Base-by-base conservation (phyloP, 805 yeast genomes). In the Cyberlindnera galapagoensis region DNA sequence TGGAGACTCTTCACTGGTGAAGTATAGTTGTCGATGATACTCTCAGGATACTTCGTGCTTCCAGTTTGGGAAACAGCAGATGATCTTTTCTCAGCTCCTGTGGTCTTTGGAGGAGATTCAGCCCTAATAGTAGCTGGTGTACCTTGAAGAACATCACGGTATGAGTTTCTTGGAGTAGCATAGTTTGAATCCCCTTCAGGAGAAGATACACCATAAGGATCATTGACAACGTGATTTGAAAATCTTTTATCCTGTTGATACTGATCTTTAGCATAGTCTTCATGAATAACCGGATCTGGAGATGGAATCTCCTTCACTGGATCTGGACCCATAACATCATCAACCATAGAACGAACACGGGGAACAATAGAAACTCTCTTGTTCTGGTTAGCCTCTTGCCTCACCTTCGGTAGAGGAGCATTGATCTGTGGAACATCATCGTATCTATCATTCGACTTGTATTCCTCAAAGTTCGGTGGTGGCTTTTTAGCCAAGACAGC, bases 1-100 rank as follows among this genome's bases (percentile, higher is more conserved):
- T n/a, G n/a, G n/a, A n/a, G 14, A 9, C 17, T 14, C 21, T 22
- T 31, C 3, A 18, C 21, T 7, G 38, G 33, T 12, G 42, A 26
- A 14, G 35, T 8, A 11, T 49, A 49, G 3, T 46, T 36, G 17
- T 49, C 54, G 28, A 49, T 44, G 18, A 51, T 47, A 28, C 51
- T 46, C 6, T 43, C 49, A 9, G 53, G 46, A 30, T 47, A 47
- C 34, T 38, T 39, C 29, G 21, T 33, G 2, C 26, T 26, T 9
- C 29, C 29, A n/a, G n/a, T n/a, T 11, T 13, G 18, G 18, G 34
- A 31, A 24, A 19, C 9, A 10, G 7, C 16, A 6, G 42, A 33
- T 14, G 14, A 18, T 21, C 36, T 33, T 23, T 24, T 32, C n/a
- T n/a, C n/a, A n/a, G n/a, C n/a, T n/a, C n/a, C 29, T 18, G 14